Conservation (phyloP, 768 basidiomycete genomes). For the Mycena capillaripes region DNA sequence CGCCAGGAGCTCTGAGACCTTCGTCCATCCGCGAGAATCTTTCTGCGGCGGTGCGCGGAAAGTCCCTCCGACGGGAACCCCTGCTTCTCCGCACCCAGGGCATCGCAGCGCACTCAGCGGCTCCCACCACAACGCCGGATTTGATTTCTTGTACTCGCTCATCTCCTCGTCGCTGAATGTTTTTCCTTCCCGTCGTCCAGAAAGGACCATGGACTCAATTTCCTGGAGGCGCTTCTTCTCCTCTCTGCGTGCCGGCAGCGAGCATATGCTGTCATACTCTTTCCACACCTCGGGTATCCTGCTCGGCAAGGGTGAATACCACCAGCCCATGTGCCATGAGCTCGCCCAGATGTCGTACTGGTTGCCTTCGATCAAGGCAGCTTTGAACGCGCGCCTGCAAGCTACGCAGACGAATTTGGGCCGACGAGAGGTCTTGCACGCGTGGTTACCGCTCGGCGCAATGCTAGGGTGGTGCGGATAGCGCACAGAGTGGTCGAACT, state of each 20-base stretch:
- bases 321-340: slow-evolving; percentile 21
- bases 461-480: background rate
- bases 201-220: slow-evolving; percentile 1
- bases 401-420: slow-evolving; percentile 31
- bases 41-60: slow-evolving; percentile 21
- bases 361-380: slow-evolving; percentile 18
- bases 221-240: background rate
- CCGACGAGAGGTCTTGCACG: slow-evolving; percentile 16
- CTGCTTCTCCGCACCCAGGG: slow-evolving; percentile 13
- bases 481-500: background rate
- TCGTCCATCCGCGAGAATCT: slow-evolving; percentile 16
- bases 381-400: slow-evolving; percentile 24
- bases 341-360: slow-evolving; percentile 20
- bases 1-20: slow-evolving; percentile 9
- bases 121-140: slow-evolving; percentile 26
- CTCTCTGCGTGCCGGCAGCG: background rate
- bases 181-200: background rate
- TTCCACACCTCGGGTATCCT: slow-evolving; percentile 1
- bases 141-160: slow-evolving; percentile 18
- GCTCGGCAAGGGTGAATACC: slow-evolving; percentile 14
- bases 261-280: slow-evolving; percentile 2
- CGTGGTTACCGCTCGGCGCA: slow-evolving; percentile 18
- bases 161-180: slow-evolving; percentile 15
- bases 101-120: slow-evolving; percentile 19
- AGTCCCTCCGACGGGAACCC: slow-evolving; percentile 14